A percentile compares a stretch with the other conserved stretches of the same genome.
phyloP scores from a whole-genome alignment of 495 filamentous ascomycete species.

The Daldinia childiae region DNA sequence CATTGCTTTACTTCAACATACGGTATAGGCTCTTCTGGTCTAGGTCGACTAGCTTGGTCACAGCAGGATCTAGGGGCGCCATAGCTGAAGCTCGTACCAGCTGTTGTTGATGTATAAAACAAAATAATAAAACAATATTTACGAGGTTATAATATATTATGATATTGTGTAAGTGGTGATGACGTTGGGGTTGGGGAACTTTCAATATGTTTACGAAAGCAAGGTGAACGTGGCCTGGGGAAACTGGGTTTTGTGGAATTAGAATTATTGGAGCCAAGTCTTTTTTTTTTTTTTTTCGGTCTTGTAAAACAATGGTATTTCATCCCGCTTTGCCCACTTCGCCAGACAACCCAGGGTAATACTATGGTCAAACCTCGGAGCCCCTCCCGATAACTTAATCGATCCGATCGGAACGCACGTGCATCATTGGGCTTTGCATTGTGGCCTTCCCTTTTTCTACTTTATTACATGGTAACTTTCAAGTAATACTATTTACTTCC shows the following conservation, averaged over 20 bases:
- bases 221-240: conserved; percentile 2
- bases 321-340: conserved; percentile 18
- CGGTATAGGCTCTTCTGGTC: conserved; percentile 70
- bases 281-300: conserved; percentile 18
- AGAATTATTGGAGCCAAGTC: conserved; percentile 31
- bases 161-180: conserved; percentile 8
- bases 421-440: conserved; percentile 13
- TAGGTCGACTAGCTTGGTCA: conserved; percentile 66
- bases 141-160: background rate
- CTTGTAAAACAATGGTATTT: background rate
- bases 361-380: background rate
- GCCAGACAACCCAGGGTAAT: background rate
- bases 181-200: conserved; percentile 1
- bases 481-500: background rate
- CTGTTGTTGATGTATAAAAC: background rate
- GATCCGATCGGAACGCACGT: conserved; percentile 27
- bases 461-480: background rate
- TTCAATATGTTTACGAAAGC: background rate
- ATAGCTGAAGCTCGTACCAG: conserved; percentile 22
- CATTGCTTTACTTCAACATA: conserved; percentile 48
- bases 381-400: conserved; percentile 31
- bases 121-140: background rate
- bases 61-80: conserved; percentile 39
- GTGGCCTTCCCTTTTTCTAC: conserved; percentile 13
- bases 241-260: conserved; percentile 13